Conservation (phyloP, 495 filamentous ascomycete species). For the Rusavskia elegans region DNA sequence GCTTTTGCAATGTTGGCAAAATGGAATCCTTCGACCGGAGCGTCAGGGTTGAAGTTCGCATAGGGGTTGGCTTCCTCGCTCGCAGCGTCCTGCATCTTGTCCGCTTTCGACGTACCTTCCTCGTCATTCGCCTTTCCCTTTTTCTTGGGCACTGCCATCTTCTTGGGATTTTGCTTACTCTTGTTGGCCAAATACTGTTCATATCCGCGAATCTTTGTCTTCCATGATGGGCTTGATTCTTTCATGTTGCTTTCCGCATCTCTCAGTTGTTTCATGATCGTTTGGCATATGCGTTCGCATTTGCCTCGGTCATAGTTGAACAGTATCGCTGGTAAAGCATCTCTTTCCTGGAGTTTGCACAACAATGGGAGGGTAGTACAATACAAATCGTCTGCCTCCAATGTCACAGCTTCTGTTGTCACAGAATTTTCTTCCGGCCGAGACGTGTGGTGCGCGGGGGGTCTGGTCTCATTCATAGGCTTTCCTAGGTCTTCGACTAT, state of each 20-base stretch:
- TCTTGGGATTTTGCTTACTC: constrained; percentile 19
- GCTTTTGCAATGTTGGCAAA: constrained; percentile 47
- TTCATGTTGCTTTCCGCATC: constrained; percentile 41
- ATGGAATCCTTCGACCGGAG: constrained; percentile 42
- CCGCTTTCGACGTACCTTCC: constrained; percentile 30
- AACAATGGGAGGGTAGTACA: constrained; percentile 43
- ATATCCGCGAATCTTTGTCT: constrained; percentile 32
- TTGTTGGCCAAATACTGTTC: constrained; percentile 33
- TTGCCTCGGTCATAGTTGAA: constrained; percentile 57
- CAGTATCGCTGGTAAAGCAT: constrained; percentile 55
- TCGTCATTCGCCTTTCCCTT: constrained; percentile 26
- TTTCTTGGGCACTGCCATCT: constrained; percentile 21
- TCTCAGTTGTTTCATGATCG: constrained; percentile 32
- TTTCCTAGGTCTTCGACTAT: constrained; percentile 27
- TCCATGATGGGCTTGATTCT: constrained; percentile 38
- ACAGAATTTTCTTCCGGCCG: constrained; percentile 1
- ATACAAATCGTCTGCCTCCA: constrained; percentile 18
- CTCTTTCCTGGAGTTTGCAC: constrained; percentile 39
- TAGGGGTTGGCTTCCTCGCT: constrained; percentile 35
- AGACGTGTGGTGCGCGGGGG: constrained; percentile 4
- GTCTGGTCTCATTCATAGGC: background rate
- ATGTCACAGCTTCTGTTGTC: background rate
- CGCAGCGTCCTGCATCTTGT: constrained; percentile 35
- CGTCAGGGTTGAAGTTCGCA: constrained; percentile 48
- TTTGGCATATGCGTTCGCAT: constrained; percentile 40